phyloP scores from a whole-genome alignment of 2,329 filamentous ascomycete species.

The Onygenales sp. region DNA sequence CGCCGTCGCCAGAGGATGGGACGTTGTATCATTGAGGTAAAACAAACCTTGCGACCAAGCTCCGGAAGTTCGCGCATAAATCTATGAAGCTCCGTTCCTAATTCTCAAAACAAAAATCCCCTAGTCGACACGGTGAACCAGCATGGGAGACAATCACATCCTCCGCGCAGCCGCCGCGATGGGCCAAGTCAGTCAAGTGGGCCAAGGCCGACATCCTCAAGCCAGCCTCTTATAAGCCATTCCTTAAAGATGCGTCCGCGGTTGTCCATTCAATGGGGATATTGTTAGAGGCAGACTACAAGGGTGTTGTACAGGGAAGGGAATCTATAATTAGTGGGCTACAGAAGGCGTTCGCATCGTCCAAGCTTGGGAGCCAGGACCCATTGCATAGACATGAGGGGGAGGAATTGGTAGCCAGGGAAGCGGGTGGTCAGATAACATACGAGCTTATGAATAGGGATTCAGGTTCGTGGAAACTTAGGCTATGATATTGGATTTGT shows the following conservation, averaged over 20 bases:
- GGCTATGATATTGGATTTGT: background rate
- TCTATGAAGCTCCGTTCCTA: slow-evolving; percentile 5
- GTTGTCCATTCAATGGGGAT: slow-evolving; percentile 96
- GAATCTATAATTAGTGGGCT: slow-evolving; percentile 75
- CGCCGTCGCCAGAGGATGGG: slow-evolving; percentile 76
- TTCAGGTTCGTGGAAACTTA: slow-evolving; percentile 35
- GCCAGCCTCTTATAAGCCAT: slow-evolving; percentile 66
- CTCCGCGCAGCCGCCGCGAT: slow-evolving; percentile 60
- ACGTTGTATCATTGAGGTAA: slow-evolving; percentile 86
- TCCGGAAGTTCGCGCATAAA: background rate
- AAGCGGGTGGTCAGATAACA: slow-evolving; percentile 67
- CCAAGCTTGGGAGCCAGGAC: slow-evolving; percentile 55
- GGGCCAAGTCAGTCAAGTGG: slow-evolving; percentile 79
- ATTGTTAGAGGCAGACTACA: slow-evolving; percentile 94
- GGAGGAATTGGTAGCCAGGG: slow-evolving; percentile 54
- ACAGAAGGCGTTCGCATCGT: slow-evolving; percentile 63
- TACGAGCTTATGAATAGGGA: slow-evolving; percentile 98
- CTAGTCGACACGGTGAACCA: slow-evolving; percentile 80
- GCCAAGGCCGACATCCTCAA: slow-evolving; percentile 78
- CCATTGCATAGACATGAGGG: slow-evolving; percentile 55
- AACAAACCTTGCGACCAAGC: background rate
- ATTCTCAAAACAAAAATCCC: background rate
- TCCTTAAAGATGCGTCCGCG: slow-evolving; percentile 67
- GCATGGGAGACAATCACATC: slow-evolving; percentile 73
- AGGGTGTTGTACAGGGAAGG: slow-evolving; percentile 73